Evolutionary conservation across 495 filamentous ascomycete genomes (phyloP).

Genomic region (Schizothecium vesticola): DNA sequence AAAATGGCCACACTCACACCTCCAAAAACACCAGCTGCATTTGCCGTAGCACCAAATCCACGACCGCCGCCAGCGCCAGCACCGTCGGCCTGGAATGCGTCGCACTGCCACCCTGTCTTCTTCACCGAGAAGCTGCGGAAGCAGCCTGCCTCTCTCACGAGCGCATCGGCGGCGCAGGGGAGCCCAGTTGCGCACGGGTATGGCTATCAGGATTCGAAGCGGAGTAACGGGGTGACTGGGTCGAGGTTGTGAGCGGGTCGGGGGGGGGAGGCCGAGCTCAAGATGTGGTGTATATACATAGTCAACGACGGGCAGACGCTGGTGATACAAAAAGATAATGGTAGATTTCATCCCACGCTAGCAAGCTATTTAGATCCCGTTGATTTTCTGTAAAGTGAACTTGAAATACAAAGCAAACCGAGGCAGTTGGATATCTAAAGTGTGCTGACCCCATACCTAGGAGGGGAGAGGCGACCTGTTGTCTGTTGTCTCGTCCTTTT

Average conservation of each 20-base stretch:
- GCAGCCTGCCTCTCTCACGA: slow-evolving; percentile 28
- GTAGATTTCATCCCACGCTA: not conserved
- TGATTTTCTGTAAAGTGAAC: not conserved
- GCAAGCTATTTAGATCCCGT: not conserved
- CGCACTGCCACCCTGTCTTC: slow-evolving; percentile 53
- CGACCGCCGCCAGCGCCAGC: not conserved
- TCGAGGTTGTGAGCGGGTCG: slow-evolving; percentile 38
- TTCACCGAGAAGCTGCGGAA: slow-evolving; percentile 49
- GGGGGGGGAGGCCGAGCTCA: not conserved
- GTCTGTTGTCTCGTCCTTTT: not conserved
- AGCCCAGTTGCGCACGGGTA: slow-evolving; percentile 53
- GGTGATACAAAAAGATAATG: not conserved
- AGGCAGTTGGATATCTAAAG: not conserved
- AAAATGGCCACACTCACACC: not conserved
- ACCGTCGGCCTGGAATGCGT: slow-evolving; percentile 26
- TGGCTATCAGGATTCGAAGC: slow-evolving; percentile 38
- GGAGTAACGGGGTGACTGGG: slow-evolving; percentile 18
- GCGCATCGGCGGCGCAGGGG: slow-evolving; percentile 18
- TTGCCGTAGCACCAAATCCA: slow-evolving; percentile 2
- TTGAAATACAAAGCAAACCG: not conserved
- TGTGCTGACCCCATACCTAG: not conserved
- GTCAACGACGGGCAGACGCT: not conserved
- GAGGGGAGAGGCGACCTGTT: not conserved
- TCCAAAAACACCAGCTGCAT: not conserved
- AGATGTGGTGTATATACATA: not conserved